These are phyloP conservation scores for Coffea humblotiana DNA, from an alignment of 305 asterid species.

Conservation along the genomic window DNA sequence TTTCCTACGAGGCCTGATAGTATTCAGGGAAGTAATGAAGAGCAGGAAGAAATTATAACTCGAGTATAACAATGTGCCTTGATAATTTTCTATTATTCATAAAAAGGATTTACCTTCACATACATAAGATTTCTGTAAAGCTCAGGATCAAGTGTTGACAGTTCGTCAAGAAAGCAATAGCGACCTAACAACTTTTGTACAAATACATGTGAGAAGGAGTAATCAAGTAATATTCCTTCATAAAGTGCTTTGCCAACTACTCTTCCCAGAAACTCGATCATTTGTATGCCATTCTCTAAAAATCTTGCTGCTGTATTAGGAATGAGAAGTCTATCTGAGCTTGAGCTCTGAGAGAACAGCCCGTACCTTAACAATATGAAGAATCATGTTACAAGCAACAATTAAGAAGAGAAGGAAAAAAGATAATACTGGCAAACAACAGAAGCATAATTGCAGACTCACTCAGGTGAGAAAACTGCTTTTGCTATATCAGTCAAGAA, in stretches of 20 bases:
- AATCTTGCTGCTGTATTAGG: slow-evolving; percentile 82
- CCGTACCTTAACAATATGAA: slow-evolving; percentile 58
- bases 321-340: slow-evolving; percentile 78
- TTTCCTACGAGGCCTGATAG: neutral
- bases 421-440: slow-evolving; percentile 16
- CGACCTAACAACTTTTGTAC: slow-evolving; percentile 95
- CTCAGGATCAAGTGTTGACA: slow-evolving; percentile 94
- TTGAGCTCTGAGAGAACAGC: slow-evolving; percentile 82
- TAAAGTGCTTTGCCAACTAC: slow-evolving; percentile 93
- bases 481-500: slow-evolving; percentile 86
- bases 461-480: slow-evolving; percentile 87
- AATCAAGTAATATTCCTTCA: slow-evolving; percentile 91
- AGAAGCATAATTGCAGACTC: slow-evolving; percentile 42
- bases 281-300: slow-evolving; percentile 79
- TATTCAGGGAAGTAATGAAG: neutral
- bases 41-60: neutral
- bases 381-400: slow-evolving; percentile 15
- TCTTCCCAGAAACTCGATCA: slow-evolving; percentile 93
- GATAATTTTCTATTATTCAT: slow-evolving; percentile 10
- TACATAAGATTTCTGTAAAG: slow-evolving; percentile 84
- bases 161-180: slow-evolving; percentile 91
- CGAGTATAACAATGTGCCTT: neutral
- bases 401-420: slow-evolving; percentile 14
- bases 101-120: slow-evolving; percentile 72
- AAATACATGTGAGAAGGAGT: slow-evolving; percentile 88